phyloP scores from a whole-genome alignment of 257 asterid species.

The Solanum commersonii region DNA sequence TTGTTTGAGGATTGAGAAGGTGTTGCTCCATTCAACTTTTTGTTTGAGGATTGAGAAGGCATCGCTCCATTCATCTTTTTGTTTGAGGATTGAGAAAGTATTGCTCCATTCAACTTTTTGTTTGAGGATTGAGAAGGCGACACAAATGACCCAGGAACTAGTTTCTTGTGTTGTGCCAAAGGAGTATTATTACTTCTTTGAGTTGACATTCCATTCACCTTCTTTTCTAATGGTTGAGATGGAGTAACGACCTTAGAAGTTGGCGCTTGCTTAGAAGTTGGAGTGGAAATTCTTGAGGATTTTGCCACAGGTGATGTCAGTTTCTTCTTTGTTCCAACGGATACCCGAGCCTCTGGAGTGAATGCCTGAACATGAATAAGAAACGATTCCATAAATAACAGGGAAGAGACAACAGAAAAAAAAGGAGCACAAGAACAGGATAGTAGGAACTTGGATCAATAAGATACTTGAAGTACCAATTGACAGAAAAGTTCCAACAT shows the following conservation, averaged over 20 bases:
- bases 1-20: background rate
- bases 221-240: conserved; percentile 27
- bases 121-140: background rate
- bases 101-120: background rate
- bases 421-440: background rate
- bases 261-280: conserved; percentile 16
- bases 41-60: background rate
- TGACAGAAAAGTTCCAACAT: background rate
- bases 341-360: conserved; percentile 32
- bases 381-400: background rate
- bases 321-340: conserved; percentile 32
- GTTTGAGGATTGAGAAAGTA: background rate
- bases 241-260: conserved; percentile 8
- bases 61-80: background rate
- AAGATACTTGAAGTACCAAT: background rate
- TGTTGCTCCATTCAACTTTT: background rate
- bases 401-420: background rate
- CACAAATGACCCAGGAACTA: conserved; percentile 16
- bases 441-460: background rate
- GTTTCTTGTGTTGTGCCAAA: conserved; percentile 27
- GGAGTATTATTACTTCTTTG: conserved; percentile 15
- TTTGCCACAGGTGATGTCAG: conserved; percentile 30
- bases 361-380: conserved; percentile 31
- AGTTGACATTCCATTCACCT: conserved; percentile 16
- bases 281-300: conserved; percentile 30